phyloP scores from a whole-genome alignment of 192 early-diverging fungal genomes.

The Entomortierella beljakovae region DNA sequence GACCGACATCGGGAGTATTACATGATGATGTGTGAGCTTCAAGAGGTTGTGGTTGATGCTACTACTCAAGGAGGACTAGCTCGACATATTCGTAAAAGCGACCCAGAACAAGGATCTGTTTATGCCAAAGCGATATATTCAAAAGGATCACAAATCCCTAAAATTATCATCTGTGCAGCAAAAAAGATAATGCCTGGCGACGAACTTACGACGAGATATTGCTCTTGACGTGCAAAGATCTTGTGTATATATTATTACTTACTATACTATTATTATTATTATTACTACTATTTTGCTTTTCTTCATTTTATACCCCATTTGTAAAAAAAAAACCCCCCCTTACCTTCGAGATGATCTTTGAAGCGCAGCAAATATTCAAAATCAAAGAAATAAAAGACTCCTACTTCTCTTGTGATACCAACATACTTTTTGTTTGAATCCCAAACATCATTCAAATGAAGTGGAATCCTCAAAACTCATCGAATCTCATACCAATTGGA shows the following conservation, averaged over 20 bases:
- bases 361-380: too few species aligned
- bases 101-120: neutral
- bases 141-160: slow-evolving; percentile 3
- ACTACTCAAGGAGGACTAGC: slow-evolving; percentile 23
- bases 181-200: neutral
- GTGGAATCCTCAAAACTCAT: neutral
- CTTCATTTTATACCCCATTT: neutral
- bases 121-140: slow-evolving; percentile 2
- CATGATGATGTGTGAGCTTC: slow-evolving; percentile 26
- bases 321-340: too few species aligned
- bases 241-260: neutral
- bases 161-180: slow-evolving; percentile 15
- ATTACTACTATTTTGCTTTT: neutral
- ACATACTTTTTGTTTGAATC: too few species aligned
- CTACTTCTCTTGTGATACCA: too few species aligned
- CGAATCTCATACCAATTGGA: slow-evolving; percentile 25
- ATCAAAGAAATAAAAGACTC: too few species aligned
- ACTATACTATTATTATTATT: neutral
- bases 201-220: slow-evolving; percentile 7
- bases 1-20: slow-evolving; percentile 20
- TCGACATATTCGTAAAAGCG: slow-evolving; percentile 3
- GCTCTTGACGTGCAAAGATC: neutral
- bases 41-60: slow-evolving; percentile 34
- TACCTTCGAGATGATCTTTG: too few species aligned
- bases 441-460: neutral